phyloP scores from a whole-genome alignment of 495 filamentous ascomycete species.

The Penicillium cinerascens region DNA sequence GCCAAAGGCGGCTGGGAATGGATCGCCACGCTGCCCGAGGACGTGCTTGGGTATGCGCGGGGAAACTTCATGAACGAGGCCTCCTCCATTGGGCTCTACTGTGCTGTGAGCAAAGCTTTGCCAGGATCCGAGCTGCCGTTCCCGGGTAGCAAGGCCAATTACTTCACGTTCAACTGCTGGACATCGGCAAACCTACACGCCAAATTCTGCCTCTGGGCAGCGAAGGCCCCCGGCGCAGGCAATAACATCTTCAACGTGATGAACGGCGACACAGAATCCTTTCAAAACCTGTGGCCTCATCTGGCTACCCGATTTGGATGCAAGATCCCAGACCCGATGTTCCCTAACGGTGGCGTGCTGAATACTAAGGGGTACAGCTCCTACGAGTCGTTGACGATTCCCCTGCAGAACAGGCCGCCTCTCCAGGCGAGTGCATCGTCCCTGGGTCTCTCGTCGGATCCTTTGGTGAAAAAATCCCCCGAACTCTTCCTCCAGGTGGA shows the following conservation, averaged over 20 bases:
- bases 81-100: constrained; percentile 48
- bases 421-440: constrained; percentile 35
- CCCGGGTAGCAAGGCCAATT: constrained; percentile 46
- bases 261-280: constrained; percentile 53
- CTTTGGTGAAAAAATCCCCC: neutral
- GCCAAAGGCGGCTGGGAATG: constrained; percentile 33
- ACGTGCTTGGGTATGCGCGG: constrained; percentile 43
- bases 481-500: constrained; percentile 44
- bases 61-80: constrained; percentile 58
- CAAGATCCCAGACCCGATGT: constrained; percentile 44
- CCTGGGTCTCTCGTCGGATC: constrained; percentile 32
- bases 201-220: constrained; percentile 52
- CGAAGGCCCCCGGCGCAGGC: constrained; percentile 35
- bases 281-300: constrained; percentile 55
- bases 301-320: constrained; percentile 44
- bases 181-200: constrained; percentile 50
- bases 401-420: constrained; percentile 38
- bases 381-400: constrained; percentile 13
- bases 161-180: constrained; percentile 50
- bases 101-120: constrained; percentile 45
- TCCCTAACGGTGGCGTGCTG: constrained; percentile 14
- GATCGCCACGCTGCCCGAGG: constrained; percentile 53
- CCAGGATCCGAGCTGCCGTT: constrained; percentile 41
- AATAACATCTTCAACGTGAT: constrained; percentile 56
- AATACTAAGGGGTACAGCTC: constrained; percentile 13